A percentile compares a stretch with the other conserved stretches of the same genome.
Evolutionary conservation across 1,284 basidiomycete genomes (phyloP).

Genomic region (Trichosporon coremiiforme): DNA sequence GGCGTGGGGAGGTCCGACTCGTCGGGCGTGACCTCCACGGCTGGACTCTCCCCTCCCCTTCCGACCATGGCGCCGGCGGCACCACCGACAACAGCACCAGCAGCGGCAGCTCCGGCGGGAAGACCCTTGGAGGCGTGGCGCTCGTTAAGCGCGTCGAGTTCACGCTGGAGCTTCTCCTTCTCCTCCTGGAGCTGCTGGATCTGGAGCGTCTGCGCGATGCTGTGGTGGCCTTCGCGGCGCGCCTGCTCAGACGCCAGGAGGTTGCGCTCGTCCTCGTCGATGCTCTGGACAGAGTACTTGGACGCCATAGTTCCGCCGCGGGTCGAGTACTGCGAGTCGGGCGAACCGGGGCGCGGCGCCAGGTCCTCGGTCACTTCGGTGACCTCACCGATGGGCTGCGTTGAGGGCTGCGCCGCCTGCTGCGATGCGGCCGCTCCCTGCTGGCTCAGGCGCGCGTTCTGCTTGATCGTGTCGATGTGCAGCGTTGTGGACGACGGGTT

Average conservation of each 20-base stretch:
- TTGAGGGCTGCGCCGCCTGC: neutral
- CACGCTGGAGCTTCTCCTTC: neutral
- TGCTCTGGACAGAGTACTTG: conserved; percentile 27
- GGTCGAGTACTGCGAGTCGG: conserved; percentile 26
- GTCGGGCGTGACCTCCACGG: conserved; percentile 1
- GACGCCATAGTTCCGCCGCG: conserved; percentile 13
- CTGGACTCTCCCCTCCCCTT: neutral
- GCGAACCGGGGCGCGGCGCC: conserved; percentile 23
- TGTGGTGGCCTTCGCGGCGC: conserved; percentile 45
- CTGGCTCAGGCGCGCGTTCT: conserved; percentile 36
- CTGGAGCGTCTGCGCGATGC: conserved; percentile 39
- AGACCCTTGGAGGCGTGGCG: neutral
- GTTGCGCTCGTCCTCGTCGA: conserved; percentile 37
- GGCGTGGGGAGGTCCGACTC: conserved; percentile 10
- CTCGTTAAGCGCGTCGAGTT: neutral
- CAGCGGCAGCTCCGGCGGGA: neutral
- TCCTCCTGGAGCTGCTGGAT: conserved; percentile 35
- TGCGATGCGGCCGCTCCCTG: conserved; percentile 28
- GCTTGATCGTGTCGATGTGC: conserved; percentile 44
- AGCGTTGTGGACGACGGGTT: conserved; percentile 44
- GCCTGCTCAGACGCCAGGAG: conserved; percentile 35
- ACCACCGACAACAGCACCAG: neutral
- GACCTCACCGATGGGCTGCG: conserved; percentile 17
- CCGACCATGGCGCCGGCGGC: neutral
- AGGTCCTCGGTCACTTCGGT: conserved; percentile 32